These are phyloP conservation scores for Chlorella variabilis DNA, from an alignment of 163 green algal genomes.

Conservation along the genomic window DNA sequence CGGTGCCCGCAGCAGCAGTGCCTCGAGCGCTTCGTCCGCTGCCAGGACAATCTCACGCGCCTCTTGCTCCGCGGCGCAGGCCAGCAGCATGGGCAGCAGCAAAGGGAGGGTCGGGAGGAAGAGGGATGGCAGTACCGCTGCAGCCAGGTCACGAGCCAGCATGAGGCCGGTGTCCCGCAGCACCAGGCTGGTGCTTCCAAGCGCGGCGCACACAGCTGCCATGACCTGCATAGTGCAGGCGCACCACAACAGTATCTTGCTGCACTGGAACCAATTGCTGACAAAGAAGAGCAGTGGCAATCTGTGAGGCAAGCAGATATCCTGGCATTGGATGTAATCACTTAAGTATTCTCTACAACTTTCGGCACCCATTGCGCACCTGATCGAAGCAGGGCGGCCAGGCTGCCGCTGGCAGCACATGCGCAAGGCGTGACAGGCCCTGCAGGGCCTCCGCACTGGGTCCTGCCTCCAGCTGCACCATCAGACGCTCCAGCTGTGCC, in stretches of 20 bases:
- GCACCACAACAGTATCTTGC: not conserved
- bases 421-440: constrained; percentile 23
- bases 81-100: constrained; percentile 32
- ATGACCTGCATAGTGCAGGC: constrained; percentile 3
- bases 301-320: too few species aligned
- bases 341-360: too few species aligned
- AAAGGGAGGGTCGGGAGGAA: constrained; percentile 13
- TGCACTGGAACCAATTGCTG: too few species aligned
- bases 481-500: constrained; percentile 27
- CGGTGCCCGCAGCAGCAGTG: constrained; percentile 43
- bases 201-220: not conserved
- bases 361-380: not conserved
- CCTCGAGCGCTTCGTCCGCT: constrained; percentile 52
- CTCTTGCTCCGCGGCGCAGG: constrained; percentile 5
- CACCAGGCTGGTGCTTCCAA: constrained; percentile 8
- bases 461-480: constrained; percentile 11
- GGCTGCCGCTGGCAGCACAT: constrained; percentile 14
- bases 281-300: too few species aligned
- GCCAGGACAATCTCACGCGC: constrained; percentile 46
- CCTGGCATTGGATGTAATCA: too few species aligned
- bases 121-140: constrained; percentile 3
- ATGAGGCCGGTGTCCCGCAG: constrained; percentile 24
- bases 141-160: constrained; percentile 25
- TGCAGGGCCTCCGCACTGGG: constrained; percentile 24
- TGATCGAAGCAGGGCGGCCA: constrained; percentile 31